Evolutionary conservation across 148 eudicot species (phyloP), one percentile per base, ranked within the genome.

Genomic region (Suaeda aralocaspica): DNA sequence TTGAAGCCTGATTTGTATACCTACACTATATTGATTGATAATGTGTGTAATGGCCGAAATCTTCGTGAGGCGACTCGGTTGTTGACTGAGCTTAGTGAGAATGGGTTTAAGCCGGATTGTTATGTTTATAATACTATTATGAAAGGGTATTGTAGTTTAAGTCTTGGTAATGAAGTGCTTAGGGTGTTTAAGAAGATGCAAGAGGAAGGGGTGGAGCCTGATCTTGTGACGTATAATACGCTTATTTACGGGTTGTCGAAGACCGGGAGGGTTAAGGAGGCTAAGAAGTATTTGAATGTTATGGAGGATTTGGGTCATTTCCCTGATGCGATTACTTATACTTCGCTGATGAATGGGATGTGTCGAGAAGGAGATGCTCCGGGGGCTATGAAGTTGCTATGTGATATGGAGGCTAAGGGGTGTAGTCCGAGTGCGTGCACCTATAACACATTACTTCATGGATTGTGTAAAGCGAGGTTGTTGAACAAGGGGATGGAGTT

Each of bases 331-430:
- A 85, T 88, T 48, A 87, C 96, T 0, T 93, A 93, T 70, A 90
- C 97, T 5, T 85, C 98, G 1, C 74, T 93, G 82, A 93, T 93
- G 95, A 93, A 90, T 71, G 98, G 98, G 15, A 72, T 93, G 88
- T 93, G 92, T 72, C 82, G 95, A 50, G 88, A 90, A 58, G 88
- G 92, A 67, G 84, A 90, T 78, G 81, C 86, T 0, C 36, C 76
- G 49, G 89, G 87, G 14, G 98, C 96, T 0, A 19, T 90, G 61
- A 45, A 57, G 14, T 81, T 93, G 83, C 57, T 93, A 70, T 74
- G 26, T 42, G 86, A 85, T 75, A 93, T 93, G 98, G 89, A 93
- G 56, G 76, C 39, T 1, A 83, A 81, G 77, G 96, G 98, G 0
- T 90, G 95, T 68, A 68, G 57, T 16, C 98, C 98, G 0, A 93